Conservation (phyloP, 179 eudicot genomes). For the Gypsophila paniculata region DNA sequence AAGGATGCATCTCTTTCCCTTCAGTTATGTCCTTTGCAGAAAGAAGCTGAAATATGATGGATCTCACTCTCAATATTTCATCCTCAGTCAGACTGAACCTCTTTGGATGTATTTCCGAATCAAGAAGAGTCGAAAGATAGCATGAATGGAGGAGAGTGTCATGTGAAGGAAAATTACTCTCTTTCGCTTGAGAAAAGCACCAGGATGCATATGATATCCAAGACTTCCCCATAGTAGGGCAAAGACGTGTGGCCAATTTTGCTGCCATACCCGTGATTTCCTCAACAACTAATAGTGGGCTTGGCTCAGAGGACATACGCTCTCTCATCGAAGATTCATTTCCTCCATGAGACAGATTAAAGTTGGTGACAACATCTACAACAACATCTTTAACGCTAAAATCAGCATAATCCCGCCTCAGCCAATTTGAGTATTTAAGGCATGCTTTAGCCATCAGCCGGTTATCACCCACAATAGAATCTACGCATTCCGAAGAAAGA, state of each 20-base stretch:
- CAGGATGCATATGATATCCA: constrained; percentile 97
- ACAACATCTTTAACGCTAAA: constrained; percentile 44
- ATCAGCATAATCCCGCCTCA: constrained; percentile 48
- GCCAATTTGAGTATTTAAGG: constrained; percentile 77
- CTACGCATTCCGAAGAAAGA: constrained; percentile 39
- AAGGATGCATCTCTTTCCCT: constrained; percentile 28
- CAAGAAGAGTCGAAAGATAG: constrained; percentile 53
- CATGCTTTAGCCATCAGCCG: constrained; percentile 85
- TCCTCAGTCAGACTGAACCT: constrained; percentile 62
- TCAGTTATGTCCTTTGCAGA: constrained; percentile 32
- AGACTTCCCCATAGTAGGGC: constrained; percentile 82
- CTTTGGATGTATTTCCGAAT: constrained; percentile 50
- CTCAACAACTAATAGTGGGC: constrained; percentile 42
- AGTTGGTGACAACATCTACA: constrained; percentile 44
- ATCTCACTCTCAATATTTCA: constrained; percentile 59
- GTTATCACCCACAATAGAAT: constrained; percentile 39
- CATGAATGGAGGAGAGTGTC: constrained; percentile 45
- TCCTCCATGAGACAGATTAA: constrained; percentile 33
- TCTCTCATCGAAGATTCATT: constrained; percentile 26
- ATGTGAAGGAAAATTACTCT: constrained; percentile 39
- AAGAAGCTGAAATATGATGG: constrained; percentile 48
- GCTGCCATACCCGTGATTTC: constrained; percentile 70
- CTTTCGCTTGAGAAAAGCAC: constrained; percentile 83
- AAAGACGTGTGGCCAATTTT: constrained; percentile 75
- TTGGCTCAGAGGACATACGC: constrained; percentile 33